phyloP scores from a whole-genome alignment of 2,329 filamentous ascomycete genomes.

The Aspergillus cejpii region DNA sequence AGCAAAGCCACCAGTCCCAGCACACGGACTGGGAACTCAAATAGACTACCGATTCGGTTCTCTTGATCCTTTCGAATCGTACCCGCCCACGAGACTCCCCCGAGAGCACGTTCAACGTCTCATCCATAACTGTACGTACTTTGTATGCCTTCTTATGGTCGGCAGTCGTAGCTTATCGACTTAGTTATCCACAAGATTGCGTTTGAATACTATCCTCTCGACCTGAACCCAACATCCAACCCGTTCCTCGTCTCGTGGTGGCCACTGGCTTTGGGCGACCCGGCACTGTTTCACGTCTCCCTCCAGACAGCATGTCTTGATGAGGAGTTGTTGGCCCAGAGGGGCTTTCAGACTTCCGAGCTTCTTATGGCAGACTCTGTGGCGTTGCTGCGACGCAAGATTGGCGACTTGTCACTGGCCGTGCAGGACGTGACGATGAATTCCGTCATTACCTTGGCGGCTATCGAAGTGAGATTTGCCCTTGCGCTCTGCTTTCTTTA shows the following conservation, averaged over 20 bases:
- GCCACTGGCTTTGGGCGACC: constrained; percentile 52
- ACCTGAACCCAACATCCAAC: constrained; percentile 48
- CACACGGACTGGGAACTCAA: constrained; percentile 11
- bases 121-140: constrained; percentile 49
- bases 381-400: constrained; percentile 46
- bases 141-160: constrained; percentile 7
- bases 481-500: neutral
- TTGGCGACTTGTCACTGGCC: constrained; percentile 44
- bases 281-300: constrained; percentile 54
- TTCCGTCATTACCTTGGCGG: constrained; percentile 52
- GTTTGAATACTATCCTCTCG: constrained; percentile 55
- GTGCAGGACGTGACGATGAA: constrained; percentile 52
- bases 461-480: constrained; percentile 48
- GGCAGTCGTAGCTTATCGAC: constrained; percentile 12
- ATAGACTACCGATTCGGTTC: constrained; percentile 29
- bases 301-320: constrained; percentile 54
- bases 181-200: constrained; percentile 52
- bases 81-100: constrained; percentile 49
- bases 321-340: constrained; percentile 48
- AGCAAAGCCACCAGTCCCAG: neutral
- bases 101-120: constrained; percentile 48
- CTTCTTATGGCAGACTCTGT: constrained; percentile 54
- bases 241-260: constrained; percentile 56
- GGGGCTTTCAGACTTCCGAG: constrained; percentile 50
- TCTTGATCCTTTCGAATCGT: constrained; percentile 53